Evolutionary conservation across 495 filamentous ascomycete genomes (phyloP).

Genomic region (Podospora bellae-mahoneyi): DNA sequence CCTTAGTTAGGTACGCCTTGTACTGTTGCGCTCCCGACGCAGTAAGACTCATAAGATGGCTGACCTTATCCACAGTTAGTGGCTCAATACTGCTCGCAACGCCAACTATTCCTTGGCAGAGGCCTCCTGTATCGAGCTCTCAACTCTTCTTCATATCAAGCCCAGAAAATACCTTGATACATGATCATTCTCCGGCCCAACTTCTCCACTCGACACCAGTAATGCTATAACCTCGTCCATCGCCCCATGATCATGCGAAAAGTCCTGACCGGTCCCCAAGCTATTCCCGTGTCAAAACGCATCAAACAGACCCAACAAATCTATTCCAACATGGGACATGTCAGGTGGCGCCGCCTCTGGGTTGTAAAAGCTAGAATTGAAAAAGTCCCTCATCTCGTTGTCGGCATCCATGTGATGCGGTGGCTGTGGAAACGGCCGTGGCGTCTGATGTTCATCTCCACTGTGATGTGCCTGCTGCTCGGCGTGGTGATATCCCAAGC

Average conservation of each 20-base stretch:
- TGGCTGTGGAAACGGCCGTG: no score
- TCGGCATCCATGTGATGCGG: no score
- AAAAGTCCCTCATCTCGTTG: neutral
- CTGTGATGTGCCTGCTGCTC: neutral
- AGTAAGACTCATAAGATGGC: no score
- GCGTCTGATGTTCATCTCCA: neutral
- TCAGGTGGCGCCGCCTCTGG: neutral
- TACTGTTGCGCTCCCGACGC: no score
- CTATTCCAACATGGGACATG: neutral
- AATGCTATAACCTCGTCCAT: neutral
- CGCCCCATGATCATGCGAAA: neutral
- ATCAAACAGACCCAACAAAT: neutral
- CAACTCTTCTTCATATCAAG: neutral
- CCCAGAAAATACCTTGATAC: neutral
- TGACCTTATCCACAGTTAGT: no score
- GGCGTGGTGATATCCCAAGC: neutral
- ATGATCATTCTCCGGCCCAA: neutral
- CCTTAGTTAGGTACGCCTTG: no score
- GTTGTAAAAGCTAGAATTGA: neutral
- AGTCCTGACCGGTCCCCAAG: neutral
- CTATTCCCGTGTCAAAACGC: neutral
- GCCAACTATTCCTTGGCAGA: no score
- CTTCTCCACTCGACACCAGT: neutral
- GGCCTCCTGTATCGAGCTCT: no score
- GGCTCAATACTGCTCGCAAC: no score